Percentiles rank a stretch among this genome's conserved stretches.
Evolutionary conservation across 2,329 filamentous ascomycete species (phyloP).

Genomic region (Exophiala dermatitidis): DNA sequence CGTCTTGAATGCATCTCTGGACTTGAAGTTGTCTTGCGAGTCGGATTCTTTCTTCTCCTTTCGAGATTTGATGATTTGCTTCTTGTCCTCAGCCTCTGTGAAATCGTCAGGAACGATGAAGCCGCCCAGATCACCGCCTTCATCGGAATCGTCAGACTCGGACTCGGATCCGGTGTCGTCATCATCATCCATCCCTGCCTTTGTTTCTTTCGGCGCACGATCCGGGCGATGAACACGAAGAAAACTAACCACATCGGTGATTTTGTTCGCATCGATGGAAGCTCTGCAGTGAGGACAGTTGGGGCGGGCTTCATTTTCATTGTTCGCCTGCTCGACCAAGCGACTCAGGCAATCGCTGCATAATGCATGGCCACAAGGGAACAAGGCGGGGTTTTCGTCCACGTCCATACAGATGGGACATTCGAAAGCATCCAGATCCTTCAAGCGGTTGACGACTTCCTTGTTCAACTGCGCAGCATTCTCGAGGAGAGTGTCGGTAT

Average conservation of each 20-base stretch:
- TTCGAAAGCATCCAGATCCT: slow-evolving; percentile 55
- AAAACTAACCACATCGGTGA: slow-evolving; percentile 69
- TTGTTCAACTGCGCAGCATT: slow-evolving; percentile 32
- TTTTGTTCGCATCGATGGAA: slow-evolving; percentile 56
- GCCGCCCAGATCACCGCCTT: slow-evolving; percentile 43
- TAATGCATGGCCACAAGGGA: slow-evolving; percentile 76
- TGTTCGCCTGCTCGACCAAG: slow-evolving; percentile 55
- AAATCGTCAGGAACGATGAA: slow-evolving; percentile 48
- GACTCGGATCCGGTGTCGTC: slow-evolving; percentile 31
- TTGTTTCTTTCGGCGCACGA: slow-evolving; percentile 31
- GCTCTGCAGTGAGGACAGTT: slow-evolving; percentile 73
- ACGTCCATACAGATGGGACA: slow-evolving; percentile 79
- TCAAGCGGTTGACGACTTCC: slow-evolving; percentile 47
- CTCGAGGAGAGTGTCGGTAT: slow-evolving; percentile 51
- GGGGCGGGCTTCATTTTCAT: slow-evolving; percentile 52
- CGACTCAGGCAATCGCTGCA: slow-evolving; percentile 70
- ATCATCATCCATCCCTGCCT: slow-evolving; percentile 37
- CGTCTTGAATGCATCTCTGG: slow-evolving; percentile 36
- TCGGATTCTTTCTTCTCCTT: slow-evolving; percentile 18
- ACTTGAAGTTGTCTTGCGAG: slow-evolving; percentile 42
- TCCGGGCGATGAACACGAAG: slow-evolving; percentile 63
- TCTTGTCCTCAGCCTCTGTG: slow-evolving; percentile 24
- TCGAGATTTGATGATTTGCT: background rate
- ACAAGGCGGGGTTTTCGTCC: slow-evolving; percentile 65
- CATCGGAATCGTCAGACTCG: slow-evolving; percentile 30